Evolutionary conservation across 495 filamentous ascomycete genomes (phyloP).

Genomic region (Lineolata rhizophorae): DNA sequence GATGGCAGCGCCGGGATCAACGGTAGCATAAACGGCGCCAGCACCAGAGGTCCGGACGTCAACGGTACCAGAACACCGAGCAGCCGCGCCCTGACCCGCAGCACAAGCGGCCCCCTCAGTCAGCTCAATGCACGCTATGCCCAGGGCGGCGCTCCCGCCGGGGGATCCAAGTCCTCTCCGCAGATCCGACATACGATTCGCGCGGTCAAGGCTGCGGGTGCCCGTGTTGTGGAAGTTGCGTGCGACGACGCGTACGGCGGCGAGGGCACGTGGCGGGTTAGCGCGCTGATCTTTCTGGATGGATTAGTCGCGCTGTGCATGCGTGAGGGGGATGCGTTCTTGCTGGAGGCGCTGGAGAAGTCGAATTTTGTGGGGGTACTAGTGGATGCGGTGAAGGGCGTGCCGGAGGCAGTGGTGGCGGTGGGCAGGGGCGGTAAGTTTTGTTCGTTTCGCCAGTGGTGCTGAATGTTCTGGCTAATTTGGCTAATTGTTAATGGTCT

Average conservation of each 20-base stretch:
- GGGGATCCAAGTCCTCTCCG: slow-evolving; percentile 19
- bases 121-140: too few species aligned
- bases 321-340: slow-evolving; percentile 37
- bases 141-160: too few species aligned
- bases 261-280: slow-evolving; percentile 55
- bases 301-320: slow-evolving; percentile 44
- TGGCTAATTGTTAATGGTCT: too few species aligned
- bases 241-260: slow-evolving; percentile 88
- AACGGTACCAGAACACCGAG: too few species aligned
- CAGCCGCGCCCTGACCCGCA: too few species aligned
- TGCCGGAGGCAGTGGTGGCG: slow-evolving; percentile 40
- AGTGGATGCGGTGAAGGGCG: slow-evolving; percentile 55
- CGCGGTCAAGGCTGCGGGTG: slow-evolving; percentile 54
- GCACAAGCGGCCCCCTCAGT: too few species aligned
- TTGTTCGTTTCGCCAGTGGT: too few species aligned
- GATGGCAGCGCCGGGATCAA: too few species aligned
- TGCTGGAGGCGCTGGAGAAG: slow-evolving; percentile 57
- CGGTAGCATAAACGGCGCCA: too few species aligned
- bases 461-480: too few species aligned
- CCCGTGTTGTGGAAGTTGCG: slow-evolving; percentile 58
- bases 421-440: slow-evolving; percentile 27
- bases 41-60: too few species aligned
- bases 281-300: slow-evolving; percentile 58
- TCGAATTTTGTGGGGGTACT: slow-evolving; percentile 81
- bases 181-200: slow-evolving; percentile 43